A percentile compares a stretch with the other conserved stretches of the same genome.
Evolutionary conservation across 1,139 yeast genomes (phyloP).

Genomic region (Pichia sp.): DNA sequence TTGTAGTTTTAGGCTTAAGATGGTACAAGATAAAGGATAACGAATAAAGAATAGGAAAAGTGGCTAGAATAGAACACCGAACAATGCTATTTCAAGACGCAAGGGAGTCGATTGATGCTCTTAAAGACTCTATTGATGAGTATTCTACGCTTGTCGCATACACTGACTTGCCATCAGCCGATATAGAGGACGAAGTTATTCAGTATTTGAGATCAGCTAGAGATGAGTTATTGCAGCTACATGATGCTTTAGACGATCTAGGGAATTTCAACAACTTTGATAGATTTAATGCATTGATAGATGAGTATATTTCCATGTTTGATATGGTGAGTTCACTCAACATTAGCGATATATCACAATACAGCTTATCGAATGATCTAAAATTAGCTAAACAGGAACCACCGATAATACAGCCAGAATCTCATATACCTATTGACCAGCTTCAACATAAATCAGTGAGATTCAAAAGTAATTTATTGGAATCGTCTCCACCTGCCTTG

Average conservation of each 20-base stretch:
- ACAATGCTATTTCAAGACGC: background rate
- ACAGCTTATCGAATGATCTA: background rate
- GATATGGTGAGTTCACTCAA: background rate
- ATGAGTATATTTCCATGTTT: background rate
- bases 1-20: too few species aligned
- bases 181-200: background rate
- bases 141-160: background rate
- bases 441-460: slow-evolving; percentile 41
- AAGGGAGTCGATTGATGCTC: background rate
- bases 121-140: background rate
- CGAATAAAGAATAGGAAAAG: too few species aligned
- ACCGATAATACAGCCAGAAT: too few species aligned
- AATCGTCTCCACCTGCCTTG: slow-evolving; percentile 16
- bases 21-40: too few species aligned
- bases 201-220: background rate
- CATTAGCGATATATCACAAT: background rate
- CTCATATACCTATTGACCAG: background rate
- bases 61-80: too few species aligned
- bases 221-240: background rate
- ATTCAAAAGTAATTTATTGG: slow-evolving; percentile 41
- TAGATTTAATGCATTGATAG: background rate
- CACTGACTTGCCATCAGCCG: background rate
- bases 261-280: background rate
- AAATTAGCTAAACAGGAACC: background rate
- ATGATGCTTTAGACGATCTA: background rate